Base-by-base conservation (phyloP, 2,329 filamentous ascomycete genomes). In the Domatiomyces globalis region DNA sequence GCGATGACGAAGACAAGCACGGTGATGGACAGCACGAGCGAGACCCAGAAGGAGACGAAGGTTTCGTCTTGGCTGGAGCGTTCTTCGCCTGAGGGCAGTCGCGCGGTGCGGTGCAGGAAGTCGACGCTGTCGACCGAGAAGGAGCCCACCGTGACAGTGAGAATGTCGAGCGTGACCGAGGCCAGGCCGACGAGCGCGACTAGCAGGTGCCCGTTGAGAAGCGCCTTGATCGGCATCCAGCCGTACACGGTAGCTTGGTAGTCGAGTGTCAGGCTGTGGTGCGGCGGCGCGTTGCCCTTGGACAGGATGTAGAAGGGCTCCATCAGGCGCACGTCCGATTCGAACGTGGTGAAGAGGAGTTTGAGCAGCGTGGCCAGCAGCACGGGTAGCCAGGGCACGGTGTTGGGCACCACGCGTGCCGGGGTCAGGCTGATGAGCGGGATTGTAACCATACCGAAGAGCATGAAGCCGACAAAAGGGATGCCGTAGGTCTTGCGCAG, bases 1-100 rank as follows among this genome's bases (percentile, higher is more conserved):
- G 73, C 59, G 51, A 74, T 72, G 64, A 88, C 78, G 65, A 83
- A 83, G 5, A 77, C 29, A n/a, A 87, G 72, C 58, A 87, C 85
- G 48, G 76, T 69, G 2, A 79, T 66, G 0, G 80, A 78, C 17
- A 85, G 68, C 0, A 65, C 69, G 33, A 87, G 76, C 2, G 81
- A 83, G 6, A 81, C 65, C 70, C 78, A 81, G 66, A 87, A 87
- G 0, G 81, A 84, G 29, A 71, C 63, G 51, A 69, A 71, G 0
- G 71, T 73, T 53, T 74, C 67, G 25, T 69, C 69, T 4, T 63
- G 65, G 46, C 67, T 66, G 46, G 62, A 63, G 5, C n/a, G 42
- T 25, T 25, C 22, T 25, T 25, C 29, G 29, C 29, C 33, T 22
- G 27, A 5, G 62, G 59, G 50, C 60, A 56, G 18, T 55, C 45